Percentiles rank a stretch among this genome's conserved stretches.
phyloP scores from a whole-genome alignment of 2,329 filamentous ascomycete species.

The Cryphonectria japonica region DNA sequence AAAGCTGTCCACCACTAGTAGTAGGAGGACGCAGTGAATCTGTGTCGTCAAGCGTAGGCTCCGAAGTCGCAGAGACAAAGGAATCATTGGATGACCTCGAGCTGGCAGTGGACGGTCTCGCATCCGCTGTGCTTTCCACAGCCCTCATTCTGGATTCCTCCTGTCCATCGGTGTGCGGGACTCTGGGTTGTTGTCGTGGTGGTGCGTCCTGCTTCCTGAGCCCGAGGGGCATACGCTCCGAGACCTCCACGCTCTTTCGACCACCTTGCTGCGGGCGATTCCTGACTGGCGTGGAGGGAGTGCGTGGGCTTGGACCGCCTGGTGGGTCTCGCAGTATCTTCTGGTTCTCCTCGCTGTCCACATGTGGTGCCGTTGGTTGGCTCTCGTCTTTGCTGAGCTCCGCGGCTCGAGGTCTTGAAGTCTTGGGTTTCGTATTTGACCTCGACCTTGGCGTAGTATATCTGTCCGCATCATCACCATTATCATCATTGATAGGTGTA shows the following conservation, averaged over 20 bases:
- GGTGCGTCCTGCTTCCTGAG: background rate
- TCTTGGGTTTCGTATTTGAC: constrained; percentile 11
- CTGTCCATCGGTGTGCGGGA: constrained; percentile 23
- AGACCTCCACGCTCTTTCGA: constrained; percentile 13
- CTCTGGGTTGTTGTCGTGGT: constrained; percentile 8
- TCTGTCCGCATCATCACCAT: constrained; percentile 4
- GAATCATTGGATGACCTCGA: constrained; percentile 51
- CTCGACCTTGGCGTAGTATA: background rate
- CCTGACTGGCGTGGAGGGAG: constrained; percentile 1
- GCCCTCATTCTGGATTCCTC: constrained; percentile 12
- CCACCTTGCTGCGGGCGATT: constrained; percentile 12
- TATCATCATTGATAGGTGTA: background rate
- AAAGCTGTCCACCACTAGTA: background rate
- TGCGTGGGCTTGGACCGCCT: constrained; percentile 5
- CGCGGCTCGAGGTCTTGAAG: constrained; percentile 1
- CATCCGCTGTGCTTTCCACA: background rate
- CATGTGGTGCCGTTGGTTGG: background rate
- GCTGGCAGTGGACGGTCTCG: constrained; percentile 31
- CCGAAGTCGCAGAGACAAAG: constrained; percentile 46
- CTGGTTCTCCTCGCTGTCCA: constrained; percentile 1
- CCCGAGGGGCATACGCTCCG: background rate
- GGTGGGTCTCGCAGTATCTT: background rate
- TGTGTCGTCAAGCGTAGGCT: constrained; percentile 24
- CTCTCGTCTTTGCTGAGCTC: background rate
- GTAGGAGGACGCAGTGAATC: constrained; percentile 10